A percentile compares a stretch with the other conserved stretches of the same genome.
phyloP scores from a whole-genome alignment of 768 basidiomycete species.

The Pisolithus orientalis region DNA sequence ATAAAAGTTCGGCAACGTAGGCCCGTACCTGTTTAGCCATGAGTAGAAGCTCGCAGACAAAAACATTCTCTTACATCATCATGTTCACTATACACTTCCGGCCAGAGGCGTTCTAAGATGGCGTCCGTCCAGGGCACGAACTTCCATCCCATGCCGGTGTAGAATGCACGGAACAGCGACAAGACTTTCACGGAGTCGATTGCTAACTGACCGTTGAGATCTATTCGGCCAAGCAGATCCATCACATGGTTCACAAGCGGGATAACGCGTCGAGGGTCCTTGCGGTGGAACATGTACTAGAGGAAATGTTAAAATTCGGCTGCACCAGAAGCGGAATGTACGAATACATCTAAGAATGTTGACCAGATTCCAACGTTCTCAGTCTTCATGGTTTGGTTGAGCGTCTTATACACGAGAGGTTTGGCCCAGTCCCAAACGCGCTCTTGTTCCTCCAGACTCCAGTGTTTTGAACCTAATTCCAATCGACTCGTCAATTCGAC shows the following conservation, averaged over 20 bases:
- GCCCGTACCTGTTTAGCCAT: constrained; percentile 50
- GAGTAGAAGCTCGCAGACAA: constrained; percentile 1
- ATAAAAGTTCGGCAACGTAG: constrained; percentile 69
- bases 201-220: constrained; percentile 78
- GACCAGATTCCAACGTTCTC: constrained; percentile 77
- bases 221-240: constrained; percentile 53
- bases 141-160: constrained; percentile 72
- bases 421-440: constrained; percentile 77
- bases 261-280: constrained; percentile 79
- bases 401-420: constrained; percentile 58
- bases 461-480: constrained; percentile 71
- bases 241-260: constrained; percentile 73
- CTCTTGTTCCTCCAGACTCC: constrained; percentile 67
- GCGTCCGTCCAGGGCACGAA: constrained; percentile 74
- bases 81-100: constrained; percentile 67
- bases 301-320: constrained; percentile 2
- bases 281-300: constrained; percentile 70
- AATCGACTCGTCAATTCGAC: constrained; percentile 54
- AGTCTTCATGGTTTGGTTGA: constrained; percentile 67
- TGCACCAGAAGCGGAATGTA: background rate
- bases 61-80: constrained; percentile 47
- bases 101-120: constrained; percentile 62
- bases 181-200: constrained; percentile 72
- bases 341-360: constrained; percentile 65
- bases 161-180: constrained; percentile 62